Evolutionary conservation across 106 monocot genomes (phyloP).

Genomic region (Chionographis japonica): DNA sequence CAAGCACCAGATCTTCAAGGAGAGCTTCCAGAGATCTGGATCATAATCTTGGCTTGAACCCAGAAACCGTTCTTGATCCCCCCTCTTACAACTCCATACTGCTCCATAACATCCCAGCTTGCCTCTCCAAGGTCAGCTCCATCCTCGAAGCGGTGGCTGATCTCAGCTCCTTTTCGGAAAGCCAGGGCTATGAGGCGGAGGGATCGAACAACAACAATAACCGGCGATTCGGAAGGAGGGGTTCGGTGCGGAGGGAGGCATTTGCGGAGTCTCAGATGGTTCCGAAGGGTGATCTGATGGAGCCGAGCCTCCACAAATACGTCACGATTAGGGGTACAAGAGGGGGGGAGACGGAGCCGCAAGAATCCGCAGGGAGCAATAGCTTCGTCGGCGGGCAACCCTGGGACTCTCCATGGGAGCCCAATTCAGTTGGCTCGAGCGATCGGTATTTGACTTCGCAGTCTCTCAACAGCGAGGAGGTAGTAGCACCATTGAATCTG

Average conservation of each 20-base stretch:
- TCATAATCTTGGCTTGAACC: constrained; percentile 21
- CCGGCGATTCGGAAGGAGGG: constrained; percentile 6
- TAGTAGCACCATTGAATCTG: no score
- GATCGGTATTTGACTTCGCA: constrained; percentile 42
- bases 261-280: constrained; percentile 58
- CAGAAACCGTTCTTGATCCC: background rate
- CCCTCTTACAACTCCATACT: constrained; percentile 53
- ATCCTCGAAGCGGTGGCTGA: constrained; percentile 95
- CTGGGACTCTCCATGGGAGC: constrained; percentile 39
- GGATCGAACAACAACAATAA: constrained; percentile 12
- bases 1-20: constrained; percentile 62
- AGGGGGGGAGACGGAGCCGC: constrained; percentile 52
- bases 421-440: constrained; percentile 60
- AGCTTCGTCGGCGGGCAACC: constrained; percentile 52
- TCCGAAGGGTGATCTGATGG: constrained; percentile 60
- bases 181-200: constrained; percentile 15
- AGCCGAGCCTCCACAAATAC: constrained; percentile 80
- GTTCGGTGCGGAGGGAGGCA: constrained; percentile 14
- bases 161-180: constrained; percentile 65
- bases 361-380: constrained; percentile 96
- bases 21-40: constrained; percentile 56
- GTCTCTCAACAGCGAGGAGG: constrained; percentile 23
- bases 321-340: constrained; percentile 44
- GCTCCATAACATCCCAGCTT: constrained; percentile 88
- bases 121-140: constrained; percentile 82